Evolutionary conservation across 148 eudicot genomes (phyloP).

Genomic region (Cornus kousa): DNA sequence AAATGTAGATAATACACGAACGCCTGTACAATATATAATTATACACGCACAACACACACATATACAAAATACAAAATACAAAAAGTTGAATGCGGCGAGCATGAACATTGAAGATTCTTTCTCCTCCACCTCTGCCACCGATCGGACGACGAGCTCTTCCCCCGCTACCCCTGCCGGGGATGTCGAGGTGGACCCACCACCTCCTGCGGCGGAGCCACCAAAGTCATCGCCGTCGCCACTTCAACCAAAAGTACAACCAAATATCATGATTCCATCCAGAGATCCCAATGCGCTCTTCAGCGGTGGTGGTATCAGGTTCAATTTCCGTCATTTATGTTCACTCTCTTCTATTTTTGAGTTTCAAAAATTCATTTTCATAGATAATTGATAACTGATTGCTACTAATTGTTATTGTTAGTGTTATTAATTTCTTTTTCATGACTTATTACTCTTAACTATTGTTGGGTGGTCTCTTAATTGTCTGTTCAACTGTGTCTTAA

Average conservation of each 20-base stretch:
- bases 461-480: not conserved
- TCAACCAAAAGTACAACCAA: not conserved
- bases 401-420: not conserved
- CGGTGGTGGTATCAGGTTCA: constrained; percentile 66
- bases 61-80: too few relatives aligned
- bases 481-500: not conserved
- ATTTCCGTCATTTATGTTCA: not conserved
- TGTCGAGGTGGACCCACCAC: constrained; percentile 10
- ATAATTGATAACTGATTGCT: not conserved
- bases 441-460: not conserved
- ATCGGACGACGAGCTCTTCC: not conserved
- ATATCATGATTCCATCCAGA: constrained; percentile 24
- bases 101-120: constrained; percentile 11
- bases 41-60: not conserved
- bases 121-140: not conserved
- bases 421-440: not conserved
- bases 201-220: not conserved
- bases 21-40: not conserved
- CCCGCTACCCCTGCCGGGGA: constrained; percentile 9
- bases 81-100: constrained; percentile 11
- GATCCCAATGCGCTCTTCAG: constrained; percentile 55
- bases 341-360: not conserved
- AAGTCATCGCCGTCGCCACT: constrained; percentile 2
- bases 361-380: not conserved
- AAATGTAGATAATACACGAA: too few relatives aligned